phyloP scores from a whole-genome alignment of 805 yeast genomes.

The Metschnikowia similis region DNA sequence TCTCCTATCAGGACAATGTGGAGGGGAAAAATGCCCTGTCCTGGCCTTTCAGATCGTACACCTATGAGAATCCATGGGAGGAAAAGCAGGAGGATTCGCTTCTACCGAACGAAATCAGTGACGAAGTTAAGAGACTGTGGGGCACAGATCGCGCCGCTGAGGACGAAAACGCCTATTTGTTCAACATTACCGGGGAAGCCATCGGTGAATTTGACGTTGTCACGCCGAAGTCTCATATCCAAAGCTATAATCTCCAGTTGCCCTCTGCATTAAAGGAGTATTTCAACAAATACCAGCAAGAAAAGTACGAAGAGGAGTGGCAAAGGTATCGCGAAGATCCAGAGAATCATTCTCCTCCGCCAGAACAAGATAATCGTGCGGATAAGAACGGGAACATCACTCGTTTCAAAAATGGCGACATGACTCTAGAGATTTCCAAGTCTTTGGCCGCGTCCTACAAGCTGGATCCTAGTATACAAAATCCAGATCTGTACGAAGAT shows the following conservation, averaged over 20 bases:
- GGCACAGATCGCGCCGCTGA: conserved; percentile 13
- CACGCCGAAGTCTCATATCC: conserved; percentile 9
- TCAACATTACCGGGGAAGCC: conserved; percentile 48
- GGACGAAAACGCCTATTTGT: conserved; percentile 23
- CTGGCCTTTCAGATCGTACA: conserved; percentile 53
- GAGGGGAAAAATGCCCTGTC: conserved; percentile 43
- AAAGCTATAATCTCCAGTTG: conserved; percentile 11
- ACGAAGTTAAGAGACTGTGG: conserved; percentile 54
- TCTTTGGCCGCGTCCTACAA: conserved; percentile 23
- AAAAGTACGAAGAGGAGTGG: conserved; percentile 22
- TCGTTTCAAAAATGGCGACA: conserved; percentile 20
- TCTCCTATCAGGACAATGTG: conserved; percentile 58
- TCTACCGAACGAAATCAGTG: conserved; percentile 55
- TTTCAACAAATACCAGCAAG: conserved; percentile 23
- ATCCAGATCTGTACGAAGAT: conserved; percentile 20
- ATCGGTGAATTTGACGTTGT: conserved; percentile 37
- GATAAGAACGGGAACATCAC: conserved; percentile 29
- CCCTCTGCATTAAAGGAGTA: conserved; percentile 31
- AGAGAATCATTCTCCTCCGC: conserved; percentile 20
- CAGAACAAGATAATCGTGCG: conserved; percentile 6
- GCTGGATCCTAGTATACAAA: conserved; percentile 14
- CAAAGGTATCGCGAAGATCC: conserved; percentile 27
- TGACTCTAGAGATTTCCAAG: conserved; percentile 21
- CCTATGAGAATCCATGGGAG: conserved; percentile 38
- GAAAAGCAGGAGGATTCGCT: conserved; percentile 53